Percentiles rank a stretch among this genome's conserved stretches.
phyloP scores from a whole-genome alignment of 371 early-diverging fungal genomes.

The Mortierella sp. region DNA sequence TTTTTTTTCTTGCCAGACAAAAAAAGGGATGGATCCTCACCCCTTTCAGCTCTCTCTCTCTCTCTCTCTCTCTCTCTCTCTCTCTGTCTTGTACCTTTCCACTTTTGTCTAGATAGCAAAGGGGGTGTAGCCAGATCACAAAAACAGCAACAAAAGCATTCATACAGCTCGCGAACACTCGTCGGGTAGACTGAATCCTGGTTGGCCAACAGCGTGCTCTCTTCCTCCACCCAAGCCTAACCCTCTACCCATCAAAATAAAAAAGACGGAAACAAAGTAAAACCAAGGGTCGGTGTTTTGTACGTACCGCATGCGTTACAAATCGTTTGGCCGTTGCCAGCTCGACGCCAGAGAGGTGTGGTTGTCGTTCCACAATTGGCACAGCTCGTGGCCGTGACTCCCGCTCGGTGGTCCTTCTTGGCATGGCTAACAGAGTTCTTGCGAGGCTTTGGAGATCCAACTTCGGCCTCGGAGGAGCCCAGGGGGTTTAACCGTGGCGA shows the following conservation, averaged over 20 bases:
- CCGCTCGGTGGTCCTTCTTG: slow-evolving; percentile 25
- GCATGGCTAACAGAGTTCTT: slow-evolving; percentile 29
- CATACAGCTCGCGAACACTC: no score
- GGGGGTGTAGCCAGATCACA: no score
- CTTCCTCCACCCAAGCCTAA: not conserved
- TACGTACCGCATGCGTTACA: slow-evolving; percentile 92
- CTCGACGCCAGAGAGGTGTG: slow-evolving; percentile 95
- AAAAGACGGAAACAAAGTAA: not conserved
- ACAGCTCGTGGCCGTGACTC: slow-evolving; percentile 72
- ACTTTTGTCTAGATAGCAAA: not conserved
- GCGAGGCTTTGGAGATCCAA: slow-evolving; percentile 19
- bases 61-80: not conserved
- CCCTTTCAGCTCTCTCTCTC: not conserved
- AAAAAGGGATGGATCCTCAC: not conserved
- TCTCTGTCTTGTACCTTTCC: not conserved
- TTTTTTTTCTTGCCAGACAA: not conserved
- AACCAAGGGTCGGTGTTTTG: not conserved
- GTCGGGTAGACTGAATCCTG: no score
- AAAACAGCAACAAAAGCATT: no score
- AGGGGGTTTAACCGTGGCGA: slow-evolving; percentile 26
- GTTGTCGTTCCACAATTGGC: slow-evolving; percentile 89
- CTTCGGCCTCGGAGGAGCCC: slow-evolving; percentile 4
- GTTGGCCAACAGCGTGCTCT: not conserved
- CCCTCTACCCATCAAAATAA: not conserved
- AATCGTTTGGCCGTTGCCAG: slow-evolving; percentile 81